Evolutionary conservation across 371 early-diverging fungal species (phyloP), one percentile per base, ranked within the genome.

Genomic region (Apophysomyces variabilis): DNA sequence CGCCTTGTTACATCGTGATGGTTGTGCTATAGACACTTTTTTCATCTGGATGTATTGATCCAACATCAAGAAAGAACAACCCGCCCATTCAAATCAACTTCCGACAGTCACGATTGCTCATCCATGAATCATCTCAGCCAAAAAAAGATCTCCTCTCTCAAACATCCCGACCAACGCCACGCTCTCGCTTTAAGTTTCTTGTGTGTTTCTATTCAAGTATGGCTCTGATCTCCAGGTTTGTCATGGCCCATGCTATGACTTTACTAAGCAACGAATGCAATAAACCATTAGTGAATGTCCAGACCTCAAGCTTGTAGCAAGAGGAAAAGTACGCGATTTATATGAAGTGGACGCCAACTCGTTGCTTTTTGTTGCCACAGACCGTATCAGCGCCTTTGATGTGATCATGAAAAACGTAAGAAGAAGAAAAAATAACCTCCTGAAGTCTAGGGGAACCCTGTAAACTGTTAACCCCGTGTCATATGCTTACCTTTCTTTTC

Each of bases 291-390:
- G 92, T 72, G 73, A 88, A 43, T 94, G 94, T 78, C 98, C 98
- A 1, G 94, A 93, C 69, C 87, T 99, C 66, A 90, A 95, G 77
- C 92, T 99, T 57, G 66, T 99, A 60, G 94, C 95, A 18, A 90
- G 97, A 45, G 99, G 98, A 65, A 99, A 99, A 76, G 98, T 98
- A 57, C 91, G 99, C 62, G 98, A 99, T 76, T 85, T 99, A 65
- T 99, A 99, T 82, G 92, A 92, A 63, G 88, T 98, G 18, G 94
- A 95, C 78, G 91, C 90, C 11, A 74, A 88, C 58, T 82, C 90
- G 5, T 83, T 99, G 66, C 89, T 99, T 38, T 97, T 99, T 74
- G 96, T 98, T 6, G 98, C 99, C 37, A 95, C 98, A 9, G 98
- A 99, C 85, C 89, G 99, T 65, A 90, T 98, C 76, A 93, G 93